Evolutionary conservation across 176 grass and related monocot genomes (phyloP).

Genomic region (Oryza glumipatula): DNA sequence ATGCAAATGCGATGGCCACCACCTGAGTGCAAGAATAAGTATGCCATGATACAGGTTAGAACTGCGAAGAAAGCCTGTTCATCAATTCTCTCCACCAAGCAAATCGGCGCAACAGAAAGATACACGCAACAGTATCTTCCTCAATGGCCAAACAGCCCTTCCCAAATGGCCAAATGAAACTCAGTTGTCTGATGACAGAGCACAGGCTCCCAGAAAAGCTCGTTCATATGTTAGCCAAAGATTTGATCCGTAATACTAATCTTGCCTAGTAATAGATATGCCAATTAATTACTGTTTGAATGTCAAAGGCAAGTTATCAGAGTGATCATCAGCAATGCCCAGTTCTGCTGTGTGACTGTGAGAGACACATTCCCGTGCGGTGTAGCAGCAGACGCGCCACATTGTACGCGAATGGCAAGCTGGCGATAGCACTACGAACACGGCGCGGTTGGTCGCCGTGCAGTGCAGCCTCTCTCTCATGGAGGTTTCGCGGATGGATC

Average conservation of each 20-base stretch:
- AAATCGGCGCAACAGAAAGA: neutral
- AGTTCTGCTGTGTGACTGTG: neutral
- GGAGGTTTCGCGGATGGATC: neutral
- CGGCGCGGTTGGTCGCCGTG: neutral
- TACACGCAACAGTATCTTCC: neutral
- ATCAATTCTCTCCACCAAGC: neutral
- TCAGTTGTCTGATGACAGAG: neutral
- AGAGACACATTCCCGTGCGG: neutral
- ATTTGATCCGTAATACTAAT: neutral
- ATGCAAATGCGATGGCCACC: neutral
- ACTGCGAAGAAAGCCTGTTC: neutral
- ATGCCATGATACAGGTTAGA: neutral
- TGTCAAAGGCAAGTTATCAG: neutral
- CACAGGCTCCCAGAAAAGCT: neutral
- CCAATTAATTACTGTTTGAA: neutral
- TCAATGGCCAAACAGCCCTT: neutral
- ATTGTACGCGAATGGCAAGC: neutral
- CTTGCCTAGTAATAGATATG: neutral
- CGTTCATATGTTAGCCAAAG: neutral
- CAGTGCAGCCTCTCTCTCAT: neutral
- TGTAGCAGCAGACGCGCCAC: neutral
- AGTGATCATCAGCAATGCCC: neutral
- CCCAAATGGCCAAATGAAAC: neutral
- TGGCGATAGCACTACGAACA: neutral
- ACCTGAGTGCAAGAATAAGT: neutral